Percentiles rank a stretch among this genome's conserved stretches.
These are phyloP conservation scores for Fusarium camptoceras DNA, from an alignment of 2,329 filamentous ascomycete species.

Conservation along the genomic window DNA sequence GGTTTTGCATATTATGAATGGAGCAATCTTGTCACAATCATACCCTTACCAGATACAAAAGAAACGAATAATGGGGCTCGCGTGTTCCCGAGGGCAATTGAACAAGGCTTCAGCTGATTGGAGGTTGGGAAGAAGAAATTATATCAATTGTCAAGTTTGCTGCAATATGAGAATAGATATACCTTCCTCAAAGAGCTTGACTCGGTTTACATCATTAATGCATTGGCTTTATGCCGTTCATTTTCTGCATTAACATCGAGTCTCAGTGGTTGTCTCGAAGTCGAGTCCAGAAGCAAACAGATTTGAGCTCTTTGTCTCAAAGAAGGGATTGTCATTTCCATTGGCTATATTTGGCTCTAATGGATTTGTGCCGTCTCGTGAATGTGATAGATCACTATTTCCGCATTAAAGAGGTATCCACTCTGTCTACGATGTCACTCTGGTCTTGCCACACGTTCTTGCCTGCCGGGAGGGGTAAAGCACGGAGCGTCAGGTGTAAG, in stretches of 20 bases:
- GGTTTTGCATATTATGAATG: too few species aligned
- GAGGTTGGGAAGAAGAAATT: background rate
- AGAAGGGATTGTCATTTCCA: fast-evolving
- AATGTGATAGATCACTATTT: slow-evolving; percentile 1
- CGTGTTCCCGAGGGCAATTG: background rate
- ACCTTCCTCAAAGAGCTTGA: background rate
- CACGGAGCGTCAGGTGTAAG: background rate
- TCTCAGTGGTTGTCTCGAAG: background rate
- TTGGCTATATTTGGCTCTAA: too few species aligned
- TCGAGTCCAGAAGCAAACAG: background rate
- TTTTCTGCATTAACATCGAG: background rate
- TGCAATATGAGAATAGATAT: background rate
- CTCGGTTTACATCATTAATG: background rate
- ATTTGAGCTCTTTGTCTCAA: background rate
- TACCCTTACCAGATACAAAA: background rate
- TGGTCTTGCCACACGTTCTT: background rate
- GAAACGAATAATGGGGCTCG: background rate
- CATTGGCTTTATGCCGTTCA: background rate
- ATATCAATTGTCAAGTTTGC: background rate
- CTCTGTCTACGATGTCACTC: background rate
- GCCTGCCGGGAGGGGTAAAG: background rate
- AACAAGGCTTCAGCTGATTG: background rate
- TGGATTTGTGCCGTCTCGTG: background rate
- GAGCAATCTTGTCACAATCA: too few species aligned
- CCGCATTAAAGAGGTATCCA: background rate